Evolutionary conservation across 768 basidiomycete species (phyloP).

Genomic region (Hygrocybe punicea): DNA sequence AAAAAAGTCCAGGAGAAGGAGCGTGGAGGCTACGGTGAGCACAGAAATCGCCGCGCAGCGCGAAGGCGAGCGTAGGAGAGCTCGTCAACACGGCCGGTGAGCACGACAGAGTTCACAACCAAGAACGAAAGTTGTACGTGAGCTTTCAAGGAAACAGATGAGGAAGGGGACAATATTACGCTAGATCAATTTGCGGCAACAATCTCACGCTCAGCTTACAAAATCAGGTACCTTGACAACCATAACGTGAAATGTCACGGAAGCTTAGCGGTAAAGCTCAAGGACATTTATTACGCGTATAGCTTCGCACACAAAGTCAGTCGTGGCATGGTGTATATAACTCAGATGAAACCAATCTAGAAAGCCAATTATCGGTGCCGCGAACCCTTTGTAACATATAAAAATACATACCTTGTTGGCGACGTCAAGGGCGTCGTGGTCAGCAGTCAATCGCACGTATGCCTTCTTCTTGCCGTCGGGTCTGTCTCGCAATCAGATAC

Average conservation of each 20-base stretch:
- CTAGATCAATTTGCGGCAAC: too few relatives aligned
- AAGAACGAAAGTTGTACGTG: too few relatives aligned
- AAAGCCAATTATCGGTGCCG: background rate
- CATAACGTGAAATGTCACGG: too few relatives aligned
- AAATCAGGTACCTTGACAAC: too few relatives aligned
- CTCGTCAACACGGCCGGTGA: background rate
- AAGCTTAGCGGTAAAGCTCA: too few relatives aligned
- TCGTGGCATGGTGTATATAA: too few relatives aligned
- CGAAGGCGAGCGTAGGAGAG: background rate
- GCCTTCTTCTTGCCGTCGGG: slow-evolving; percentile 99
- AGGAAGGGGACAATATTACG: too few relatives aligned
- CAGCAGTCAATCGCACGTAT: slow-evolving; percentile 91
- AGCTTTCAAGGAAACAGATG: background rate
- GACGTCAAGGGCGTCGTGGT: slow-evolving; percentile 94
- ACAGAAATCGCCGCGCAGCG: background rate
- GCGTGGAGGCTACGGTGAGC: slow-evolving; percentile 28
- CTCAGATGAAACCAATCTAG: slow-evolving; percentile 92
- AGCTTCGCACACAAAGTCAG: too few relatives aligned
- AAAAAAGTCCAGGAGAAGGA: slow-evolving; percentile 31
- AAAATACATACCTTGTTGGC: slow-evolving; percentile 79
- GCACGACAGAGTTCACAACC: background rate
- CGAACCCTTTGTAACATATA: background rate
- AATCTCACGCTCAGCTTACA: too few relatives aligned
- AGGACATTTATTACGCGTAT: too few relatives aligned
- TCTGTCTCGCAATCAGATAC: slow-evolving; percentile 37